Base-by-base conservation (phyloP, 1,139 yeast genomes). In the Protomyces inundatus region DNA sequence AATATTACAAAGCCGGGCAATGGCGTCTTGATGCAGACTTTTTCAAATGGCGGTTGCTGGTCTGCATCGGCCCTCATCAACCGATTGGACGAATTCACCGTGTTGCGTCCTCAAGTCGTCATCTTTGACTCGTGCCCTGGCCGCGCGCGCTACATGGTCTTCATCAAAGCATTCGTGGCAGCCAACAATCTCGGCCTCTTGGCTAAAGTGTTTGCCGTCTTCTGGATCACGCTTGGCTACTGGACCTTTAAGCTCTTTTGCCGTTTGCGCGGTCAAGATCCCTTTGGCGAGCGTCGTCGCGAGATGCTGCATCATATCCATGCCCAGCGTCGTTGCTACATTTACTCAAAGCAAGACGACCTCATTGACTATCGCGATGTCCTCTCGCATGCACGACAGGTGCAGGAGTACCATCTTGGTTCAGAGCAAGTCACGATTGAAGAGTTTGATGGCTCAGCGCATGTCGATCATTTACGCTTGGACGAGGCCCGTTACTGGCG, bases 21-120 rank as follows among this genome's bases (percentile, higher is more conserved):
- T 3, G 53, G 53, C 42, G 62, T 58, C 23, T 45, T 58, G 35
- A 23, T 58, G 36, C 62, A 58, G 62, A 23, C 53, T 56, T 58
- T 58, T 14, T 58, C 62, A 12, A 58, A 58, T 23, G 62, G 62
- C 14, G 62, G 62, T 9, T 58, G 62, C 32, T 58, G 62, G 62
- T 39, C 52, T 33, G 40, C 40, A 10, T 58, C 62, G 9, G 62
- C 62, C 12, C 56, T 58, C 56, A 39, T 58, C 52, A 52, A 58
- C 30, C 30, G 54, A 10, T 23, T 58, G 48, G 54, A 51, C 42
- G 30, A 36, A 12, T 58, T 37, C 36, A 39, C 56, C 42, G 52
- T 58, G 35, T 14, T 58, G 6, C 62, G 62, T 33, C 62, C 62
- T 10, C 52, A 35, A 50, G 42, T 52, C 40, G 40, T 58, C 36